Percentiles rank a stretch among this genome's conserved stretches.
phyloP scores from a whole-genome alignment of 768 basidiomycete genomes.

The Trametes coccinea region DNA sequence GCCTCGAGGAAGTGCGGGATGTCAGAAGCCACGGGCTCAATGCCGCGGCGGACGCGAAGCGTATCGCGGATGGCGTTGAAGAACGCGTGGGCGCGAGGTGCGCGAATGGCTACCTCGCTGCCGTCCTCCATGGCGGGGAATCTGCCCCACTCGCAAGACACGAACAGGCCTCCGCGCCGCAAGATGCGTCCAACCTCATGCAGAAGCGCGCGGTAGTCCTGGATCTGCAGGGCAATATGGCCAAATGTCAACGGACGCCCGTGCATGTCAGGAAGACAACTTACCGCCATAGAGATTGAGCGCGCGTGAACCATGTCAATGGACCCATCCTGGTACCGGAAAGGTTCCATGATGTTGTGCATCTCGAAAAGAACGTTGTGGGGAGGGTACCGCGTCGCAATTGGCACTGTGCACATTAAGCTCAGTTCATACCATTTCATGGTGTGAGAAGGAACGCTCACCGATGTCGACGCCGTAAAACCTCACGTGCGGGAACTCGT shows the following conservation, averaged over 20 bases:
- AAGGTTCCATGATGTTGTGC: slow-evolving; percentile 54
- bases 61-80: slow-evolving; percentile 43
- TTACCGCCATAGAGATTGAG: slow-evolving; percentile 57
- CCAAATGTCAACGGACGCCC: slow-evolving; percentile 19
- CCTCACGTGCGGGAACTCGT: slow-evolving; percentile 58
- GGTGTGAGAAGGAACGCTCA: slow-evolving; percentile 36
- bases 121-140: slow-evolving; percentile 40
- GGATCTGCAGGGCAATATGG: slow-evolving; percentile 42
- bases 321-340: slow-evolving; percentile 52
- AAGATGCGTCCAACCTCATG: slow-evolving; percentile 64
- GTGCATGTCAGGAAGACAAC: slow-evolving; percentile 25
- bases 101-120: slow-evolving; percentile 10
- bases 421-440: slow-evolving; percentile 2
- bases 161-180: slow-evolving; percentile 68
- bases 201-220: slow-evolving; percentile 53
- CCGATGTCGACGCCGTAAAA: slow-evolving; percentile 80
- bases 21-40: slow-evolving; percentile 39
- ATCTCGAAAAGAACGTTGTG: slow-evolving; percentile 67
- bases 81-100: slow-evolving; percentile 33
- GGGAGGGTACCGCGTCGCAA: slow-evolving; percentile 62
- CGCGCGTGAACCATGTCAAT: slow-evolving; percentile 73
- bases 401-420: slow-evolving; percentile 54
- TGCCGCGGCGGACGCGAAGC: slow-evolving; percentile 33
- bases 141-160: slow-evolving; percentile 62
- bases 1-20: slow-evolving; percentile 41